Evolutionary conservation across 208 protist genomes (phyloP), one percentile per base, ranked within the genome.

Genomic region (Leptomonas pyrrhocoris): DNA sequence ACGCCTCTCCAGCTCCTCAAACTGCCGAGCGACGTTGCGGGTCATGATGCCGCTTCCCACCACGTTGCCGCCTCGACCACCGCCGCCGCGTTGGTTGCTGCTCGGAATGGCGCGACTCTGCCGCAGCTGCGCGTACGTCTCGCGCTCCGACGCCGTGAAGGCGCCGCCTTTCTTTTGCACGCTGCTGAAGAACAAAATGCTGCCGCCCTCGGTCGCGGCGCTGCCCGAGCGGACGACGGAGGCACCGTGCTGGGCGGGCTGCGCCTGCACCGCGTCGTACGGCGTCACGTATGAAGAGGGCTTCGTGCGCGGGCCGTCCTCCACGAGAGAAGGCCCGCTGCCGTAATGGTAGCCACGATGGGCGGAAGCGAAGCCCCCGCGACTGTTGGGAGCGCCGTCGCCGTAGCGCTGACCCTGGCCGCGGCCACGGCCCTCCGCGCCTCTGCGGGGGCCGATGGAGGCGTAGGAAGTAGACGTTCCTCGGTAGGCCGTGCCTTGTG

Each of bases 171-270:
- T 84, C 61, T 88, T 84, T 68, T 93, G 86, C 21, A 95, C 85
- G 62, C 87, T 93, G 63, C 84, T 92, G 79, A 87, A 95, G 56
- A 95, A 95, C 13, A 89, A 67, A 31, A 93, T 83, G 27, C 68
- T 90, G 64, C 84, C 89, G 34, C 74, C 67, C 50, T 78, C 75
- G 0, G 74, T 79, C 9, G 78, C 66, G 12, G 80, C 62, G 49
- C 67, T 74, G 66, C 84, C 80, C 25, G 85, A 83, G 57, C 85
- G 83, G 65, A 95, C 90, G 18, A 93, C 79, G n/a, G 83, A 57
- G 25, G 84, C 87, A 19, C 83, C 81, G 64, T 95, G 87, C 48
- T 92, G 85, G 9, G 84, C 87, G 4, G 80, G 61, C 66, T 93
- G 83, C 28, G 65, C 54, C 69, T 86, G 85, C 21, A 80, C 67